Evolutionary conservation across 2,329 filamentous ascomycete species (phyloP), one percentile per base, ranked within the genome.

Genomic region (Fusarium sp.): DNA sequence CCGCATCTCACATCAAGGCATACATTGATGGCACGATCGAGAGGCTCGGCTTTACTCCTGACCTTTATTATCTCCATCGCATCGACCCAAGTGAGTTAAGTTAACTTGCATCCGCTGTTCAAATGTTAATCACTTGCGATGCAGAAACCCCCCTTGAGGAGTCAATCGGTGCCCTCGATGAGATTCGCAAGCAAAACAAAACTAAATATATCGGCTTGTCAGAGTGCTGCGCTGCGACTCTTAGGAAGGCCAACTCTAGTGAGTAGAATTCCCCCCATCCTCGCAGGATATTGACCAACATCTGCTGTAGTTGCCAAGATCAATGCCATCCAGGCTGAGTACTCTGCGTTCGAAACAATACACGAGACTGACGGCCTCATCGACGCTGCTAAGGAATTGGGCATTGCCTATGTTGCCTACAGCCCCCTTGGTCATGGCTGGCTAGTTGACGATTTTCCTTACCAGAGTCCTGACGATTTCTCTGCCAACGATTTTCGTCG

Each of bases 271-370:
- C 0, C 5, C 0, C 2, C 18, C 7, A 14, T 4, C 3, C 4
- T 3, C 8, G 1, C 8, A 6, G 4, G 10, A 2, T 10, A 7
- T 10, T 16, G 4, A 16, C 55, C 44, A 6, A 58, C 9, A 4
- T 23, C 2, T 16, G 13, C 19, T 7, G 5, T 8, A 62, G 57
- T 62, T 23, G 21, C 45, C 9, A 62, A 62, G 31, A 62, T 62
- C 6, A 57, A 62, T 28, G 57, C 59, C 7, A 6, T 62, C 3
- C 59, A 62, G 23, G 59, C 59, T 2, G 59, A 62, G 12, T 62
- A 62, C 21, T 62, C 59, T 0, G 56, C 59, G 1, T 62, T 62
- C 10, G 59, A 62, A 19, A 62, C 59, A 2, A 3, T 62, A 1
- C 59, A 62, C 7, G 59, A 62, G 12, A 62, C 31, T 1, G 45